Evolutionary conservation across 345 rosid species (phyloP).

Genomic region (Toxicodendron radicans): DNA sequence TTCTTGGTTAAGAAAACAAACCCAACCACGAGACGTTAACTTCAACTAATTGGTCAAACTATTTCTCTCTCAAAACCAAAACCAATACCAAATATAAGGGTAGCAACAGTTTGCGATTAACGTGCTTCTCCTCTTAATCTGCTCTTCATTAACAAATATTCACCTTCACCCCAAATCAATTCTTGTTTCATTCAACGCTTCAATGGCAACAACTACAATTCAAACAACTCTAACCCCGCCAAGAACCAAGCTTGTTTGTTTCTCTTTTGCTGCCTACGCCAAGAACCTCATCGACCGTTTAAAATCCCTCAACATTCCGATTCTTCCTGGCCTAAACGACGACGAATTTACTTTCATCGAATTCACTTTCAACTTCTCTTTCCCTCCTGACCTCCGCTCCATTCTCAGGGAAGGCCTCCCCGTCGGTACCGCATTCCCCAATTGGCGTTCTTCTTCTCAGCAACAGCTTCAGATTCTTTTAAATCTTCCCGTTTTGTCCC

Average conservation of each 20-base stretch:
- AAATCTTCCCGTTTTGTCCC: constrained; percentile 47
- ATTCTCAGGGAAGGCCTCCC: constrained; percentile 85
- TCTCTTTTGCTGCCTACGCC: constrained; percentile 72
- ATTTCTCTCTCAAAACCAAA: neutral
- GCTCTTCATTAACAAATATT: neutral
- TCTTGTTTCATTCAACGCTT: neutral
- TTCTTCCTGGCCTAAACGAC: constrained; percentile 63
- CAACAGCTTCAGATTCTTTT: constrained; percentile 58
- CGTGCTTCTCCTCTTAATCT: neutral
- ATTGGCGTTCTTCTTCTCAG: constrained; percentile 72
- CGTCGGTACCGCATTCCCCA: constrained; percentile 62
- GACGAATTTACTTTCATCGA: constrained; percentile 62
- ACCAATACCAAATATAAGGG: too few species aligned
- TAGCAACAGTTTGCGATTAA: constrained; percentile 3
- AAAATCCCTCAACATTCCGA: constrained; percentile 43
- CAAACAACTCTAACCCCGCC: constrained; percentile 15
- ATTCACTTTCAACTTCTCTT: constrained; percentile 55
- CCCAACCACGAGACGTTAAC: too few species aligned
- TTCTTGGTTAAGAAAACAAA: too few species aligned
- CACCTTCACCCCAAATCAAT: neutral
- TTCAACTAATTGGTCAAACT: too few species aligned
- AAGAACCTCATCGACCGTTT: constrained; percentile 55
- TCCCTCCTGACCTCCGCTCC: constrained; percentile 85
- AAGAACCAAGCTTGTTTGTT: constrained; percentile 43
- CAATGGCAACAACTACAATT: constrained; percentile 21